Conservation (phyloP, 495 filamentous ascomycete species). For the Polyplosphaeria fusca region DNA sequence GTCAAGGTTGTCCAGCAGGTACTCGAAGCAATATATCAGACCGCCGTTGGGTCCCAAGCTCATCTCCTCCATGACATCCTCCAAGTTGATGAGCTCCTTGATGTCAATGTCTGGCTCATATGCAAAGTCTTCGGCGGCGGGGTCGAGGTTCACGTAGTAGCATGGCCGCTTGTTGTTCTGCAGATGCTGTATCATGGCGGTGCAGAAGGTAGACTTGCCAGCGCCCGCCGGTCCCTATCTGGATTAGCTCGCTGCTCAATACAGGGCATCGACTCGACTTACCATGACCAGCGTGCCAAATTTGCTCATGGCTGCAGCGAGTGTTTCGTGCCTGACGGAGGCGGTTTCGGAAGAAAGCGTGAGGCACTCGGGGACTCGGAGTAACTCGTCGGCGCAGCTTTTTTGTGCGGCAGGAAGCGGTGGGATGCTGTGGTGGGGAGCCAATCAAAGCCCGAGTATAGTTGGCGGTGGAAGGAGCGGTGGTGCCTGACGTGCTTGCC, state of each 20-base stretch:
- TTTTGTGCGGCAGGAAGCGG: too few species aligned
- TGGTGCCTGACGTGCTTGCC: too few species aligned
- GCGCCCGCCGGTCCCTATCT: constrained; percentile 30
- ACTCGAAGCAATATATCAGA: constrained; percentile 97
- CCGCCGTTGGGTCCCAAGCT: constrained; percentile 90
- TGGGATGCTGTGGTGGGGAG: not conserved
- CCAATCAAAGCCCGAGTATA: not conserved
- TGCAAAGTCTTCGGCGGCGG: constrained; percentile 86
- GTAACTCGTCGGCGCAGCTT: too few species aligned
- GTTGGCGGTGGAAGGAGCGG: too few species aligned
- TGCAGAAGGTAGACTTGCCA: constrained; percentile 84
- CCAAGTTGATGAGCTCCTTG: constrained; percentile 89
- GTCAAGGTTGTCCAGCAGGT: constrained; percentile 91
- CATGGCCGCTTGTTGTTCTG: constrained; percentile 82
- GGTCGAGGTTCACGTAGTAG: constrained; percentile 98
- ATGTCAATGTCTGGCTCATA: constrained; percentile 95
- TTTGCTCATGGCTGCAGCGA: constrained; percentile 69
- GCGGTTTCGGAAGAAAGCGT: not conserved
- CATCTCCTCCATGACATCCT: constrained; percentile 99
- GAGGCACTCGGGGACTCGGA: not conserved
- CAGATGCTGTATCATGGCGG: constrained; percentile 86
- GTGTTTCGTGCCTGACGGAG: not conserved
- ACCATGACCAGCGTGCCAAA: constrained; percentile 91
- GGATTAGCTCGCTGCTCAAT: not conserved
- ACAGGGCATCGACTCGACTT: constrained; percentile 41